Evolutionary conservation across 208 protist genomes (phyloP).

Genomic region (Phytomonas serpens): DNA sequence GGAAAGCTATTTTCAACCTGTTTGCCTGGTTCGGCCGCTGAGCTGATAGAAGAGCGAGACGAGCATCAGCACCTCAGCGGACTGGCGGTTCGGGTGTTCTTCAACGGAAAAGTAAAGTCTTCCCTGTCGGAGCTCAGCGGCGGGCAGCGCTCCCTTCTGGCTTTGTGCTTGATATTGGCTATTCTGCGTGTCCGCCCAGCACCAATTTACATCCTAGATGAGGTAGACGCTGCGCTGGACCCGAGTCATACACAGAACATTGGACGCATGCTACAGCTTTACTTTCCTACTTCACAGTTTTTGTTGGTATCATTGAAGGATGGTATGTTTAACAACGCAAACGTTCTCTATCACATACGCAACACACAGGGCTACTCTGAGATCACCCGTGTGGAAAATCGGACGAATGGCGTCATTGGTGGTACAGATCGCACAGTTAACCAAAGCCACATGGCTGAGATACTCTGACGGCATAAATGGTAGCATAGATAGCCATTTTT

Average conservation of each 20-base stretch:
- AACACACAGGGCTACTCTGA: conserved; percentile 89
- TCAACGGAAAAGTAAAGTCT: conserved; percentile 97
- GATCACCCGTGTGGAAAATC: conserved; percentile 51
- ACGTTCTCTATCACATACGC: conserved; percentile 98
- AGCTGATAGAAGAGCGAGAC: conserved; percentile 83
- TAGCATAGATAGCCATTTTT: background rate
- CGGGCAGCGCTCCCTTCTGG: conserved; percentile 98
- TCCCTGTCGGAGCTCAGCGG: conserved; percentile 97
- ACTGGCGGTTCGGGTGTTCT: conserved; percentile 93
- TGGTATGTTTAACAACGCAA: conserved; percentile 99
- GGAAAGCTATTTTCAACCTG: conserved; percentile 97
- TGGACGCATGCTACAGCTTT: conserved; percentile 94
- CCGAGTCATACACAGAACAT: conserved; percentile 99
- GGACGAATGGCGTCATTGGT: background rate
- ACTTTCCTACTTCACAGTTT: conserved; percentile 98
- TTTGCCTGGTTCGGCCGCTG: conserved; percentile 93
- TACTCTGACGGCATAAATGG: background rate
- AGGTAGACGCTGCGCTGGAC: conserved; percentile 99
- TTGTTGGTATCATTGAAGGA: conserved; percentile 99
- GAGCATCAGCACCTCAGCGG: conserved; percentile 78
- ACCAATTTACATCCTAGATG: conserved; percentile 99
- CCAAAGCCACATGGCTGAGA: conserved; percentile 12
- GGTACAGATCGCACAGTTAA: conserved; percentile 1
- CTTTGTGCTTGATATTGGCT: conserved; percentile 98
- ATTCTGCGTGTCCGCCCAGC: conserved; percentile 98